A percentile compares a stretch with the other conserved stretches of the same genome.
Evolutionary conservation across 2,329 filamentous ascomycete genomes (phyloP).

Genomic region (Zymoseptoria tritici): DNA sequence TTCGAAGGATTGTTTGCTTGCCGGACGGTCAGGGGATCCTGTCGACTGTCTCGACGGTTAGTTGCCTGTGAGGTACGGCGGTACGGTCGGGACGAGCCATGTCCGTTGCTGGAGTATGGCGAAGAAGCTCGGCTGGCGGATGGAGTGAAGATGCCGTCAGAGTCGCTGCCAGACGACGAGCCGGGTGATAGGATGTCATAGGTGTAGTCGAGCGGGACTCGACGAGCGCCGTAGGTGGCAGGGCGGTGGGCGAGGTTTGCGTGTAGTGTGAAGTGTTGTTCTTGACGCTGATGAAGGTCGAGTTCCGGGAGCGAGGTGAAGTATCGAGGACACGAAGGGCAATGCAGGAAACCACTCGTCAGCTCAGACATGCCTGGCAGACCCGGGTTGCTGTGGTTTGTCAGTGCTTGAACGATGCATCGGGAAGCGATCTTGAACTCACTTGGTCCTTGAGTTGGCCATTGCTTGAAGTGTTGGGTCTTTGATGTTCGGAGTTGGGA

Average conservation of each 20-base stretch:
- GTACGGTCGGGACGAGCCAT: not conserved
- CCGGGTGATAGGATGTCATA: not conserved
- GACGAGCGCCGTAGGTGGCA: not conserved
- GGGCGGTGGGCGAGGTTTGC: not conserved
- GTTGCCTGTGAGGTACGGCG: not conserved
- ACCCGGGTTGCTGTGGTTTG: not conserved
- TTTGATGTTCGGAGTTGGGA: too few species aligned
- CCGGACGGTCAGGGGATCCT: not conserved
- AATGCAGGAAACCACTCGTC: not conserved
- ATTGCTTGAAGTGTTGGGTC: not conserved
- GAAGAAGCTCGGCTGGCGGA: slow-evolving; percentile 9
- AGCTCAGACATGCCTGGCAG: not conserved
- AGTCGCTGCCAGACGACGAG: slow-evolving; percentile 4
- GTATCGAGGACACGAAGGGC: not conserved
- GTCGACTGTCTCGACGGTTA: not conserved
- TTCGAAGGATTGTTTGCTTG: not conserved
- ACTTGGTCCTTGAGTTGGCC: not conserved
- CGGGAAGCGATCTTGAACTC: not conserved
- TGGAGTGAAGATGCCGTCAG: slow-evolving; percentile 9
- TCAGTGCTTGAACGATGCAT: not conserved
- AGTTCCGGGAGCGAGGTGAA: not conserved
- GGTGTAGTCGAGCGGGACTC: not conserved
- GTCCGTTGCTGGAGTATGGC: not conserved
- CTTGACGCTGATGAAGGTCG: not conserved
- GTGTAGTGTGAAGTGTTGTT: not conserved